Evolutionary conservation across 1,284 basidiomycete species (phyloP).

Genomic region (Volvariella volvacea): DNA sequence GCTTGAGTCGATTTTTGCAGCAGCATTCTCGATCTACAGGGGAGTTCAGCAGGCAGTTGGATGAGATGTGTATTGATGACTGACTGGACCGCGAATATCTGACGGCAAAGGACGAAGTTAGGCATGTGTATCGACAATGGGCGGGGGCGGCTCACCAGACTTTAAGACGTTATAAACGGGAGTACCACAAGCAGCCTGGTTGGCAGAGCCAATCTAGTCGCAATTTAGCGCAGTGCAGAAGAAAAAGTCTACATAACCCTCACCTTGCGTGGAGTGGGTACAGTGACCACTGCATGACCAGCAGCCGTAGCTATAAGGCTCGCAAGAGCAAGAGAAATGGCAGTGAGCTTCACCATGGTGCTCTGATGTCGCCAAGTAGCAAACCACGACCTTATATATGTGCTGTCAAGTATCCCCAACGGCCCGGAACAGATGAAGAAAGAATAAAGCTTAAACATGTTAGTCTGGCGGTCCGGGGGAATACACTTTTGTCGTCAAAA

Average conservation of each 20-base stretch:
- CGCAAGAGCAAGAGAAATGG: constrained; percentile 1
- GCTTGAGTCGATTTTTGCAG: constrained; percentile 18
- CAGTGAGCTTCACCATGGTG: too few species aligned
- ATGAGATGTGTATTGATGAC: constrained; percentile 5
- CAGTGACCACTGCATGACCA: constrained; percentile 24
- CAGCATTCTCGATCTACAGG: constrained; percentile 27
- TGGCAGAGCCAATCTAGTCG: constrained; percentile 19
- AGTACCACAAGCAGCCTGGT: constrained; percentile 23
- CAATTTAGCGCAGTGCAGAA: background rate
- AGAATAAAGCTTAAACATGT: too few species aligned
- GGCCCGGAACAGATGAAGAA: too few species aligned
- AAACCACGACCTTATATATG: too few species aligned
- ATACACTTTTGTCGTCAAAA: too few species aligned
- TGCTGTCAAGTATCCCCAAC: too few species aligned
- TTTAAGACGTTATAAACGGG: constrained; percentile 21
- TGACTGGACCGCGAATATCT: constrained; percentile 24
- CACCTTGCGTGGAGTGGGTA: constrained; percentile 21
- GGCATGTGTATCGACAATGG: background rate
- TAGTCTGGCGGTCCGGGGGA: too few species aligned
- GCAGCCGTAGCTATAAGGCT: constrained; percentile 6
- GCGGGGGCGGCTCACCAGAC: constrained; percentile 14
- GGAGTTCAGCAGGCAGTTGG: background rate
- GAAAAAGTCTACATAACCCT: constrained; percentile 1
- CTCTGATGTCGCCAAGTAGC: too few species aligned
- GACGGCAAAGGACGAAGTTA: constrained; percentile 1